These are phyloP conservation scores for Suhomyces terraborum DNA, from an alignment of 1,139 yeast genomes.

Conservation along the genomic window DNA sequence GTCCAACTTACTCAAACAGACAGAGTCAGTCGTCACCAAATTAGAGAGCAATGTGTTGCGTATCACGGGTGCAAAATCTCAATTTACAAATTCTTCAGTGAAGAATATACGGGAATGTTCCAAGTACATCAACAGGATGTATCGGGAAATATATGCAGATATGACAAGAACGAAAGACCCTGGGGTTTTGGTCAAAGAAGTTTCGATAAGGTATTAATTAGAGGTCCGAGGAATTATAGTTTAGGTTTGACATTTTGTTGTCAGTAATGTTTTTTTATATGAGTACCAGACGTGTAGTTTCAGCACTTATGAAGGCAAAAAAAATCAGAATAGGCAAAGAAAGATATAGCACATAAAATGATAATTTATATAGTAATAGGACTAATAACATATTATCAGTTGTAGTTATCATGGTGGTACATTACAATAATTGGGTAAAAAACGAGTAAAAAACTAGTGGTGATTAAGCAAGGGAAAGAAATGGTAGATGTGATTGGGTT, in stretches of 20 bases:
- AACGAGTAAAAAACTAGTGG: too few relatives aligned
- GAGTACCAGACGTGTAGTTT: too few relatives aligned
- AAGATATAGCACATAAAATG: too few relatives aligned
- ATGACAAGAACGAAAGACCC: not conserved
- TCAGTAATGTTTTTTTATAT: conserved; percentile 1
- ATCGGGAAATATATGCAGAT: conserved; percentile 1
- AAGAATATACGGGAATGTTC: conserved; percentile 3
- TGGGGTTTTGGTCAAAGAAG: not conserved
- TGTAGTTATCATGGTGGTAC: too few relatives aligned
- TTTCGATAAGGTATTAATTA: conserved; percentile 5
- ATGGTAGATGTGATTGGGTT: too few relatives aligned
- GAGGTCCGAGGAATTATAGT: conserved; percentile 1
- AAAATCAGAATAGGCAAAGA: too few relatives aligned
- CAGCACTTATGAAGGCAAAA: too few relatives aligned
- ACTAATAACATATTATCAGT: too few relatives aligned
- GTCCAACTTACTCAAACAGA: not conserved
- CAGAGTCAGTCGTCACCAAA: not conserved
- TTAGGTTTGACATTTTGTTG: not conserved
- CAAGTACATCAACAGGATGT: conserved; percentile 9
- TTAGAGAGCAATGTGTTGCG: not conserved
- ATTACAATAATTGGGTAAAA: too few relatives aligned
- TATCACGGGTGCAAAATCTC: not conserved
- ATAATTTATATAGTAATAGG: too few relatives aligned
- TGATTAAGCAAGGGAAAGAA: too few relatives aligned
- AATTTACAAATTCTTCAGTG: not conserved